Percentiles rank a stretch among this genome's conserved stretches.
phyloP scores from a whole-genome alignment of 2,329 filamentous ascomycete species.

The Cryphonectria radicalis region DNA sequence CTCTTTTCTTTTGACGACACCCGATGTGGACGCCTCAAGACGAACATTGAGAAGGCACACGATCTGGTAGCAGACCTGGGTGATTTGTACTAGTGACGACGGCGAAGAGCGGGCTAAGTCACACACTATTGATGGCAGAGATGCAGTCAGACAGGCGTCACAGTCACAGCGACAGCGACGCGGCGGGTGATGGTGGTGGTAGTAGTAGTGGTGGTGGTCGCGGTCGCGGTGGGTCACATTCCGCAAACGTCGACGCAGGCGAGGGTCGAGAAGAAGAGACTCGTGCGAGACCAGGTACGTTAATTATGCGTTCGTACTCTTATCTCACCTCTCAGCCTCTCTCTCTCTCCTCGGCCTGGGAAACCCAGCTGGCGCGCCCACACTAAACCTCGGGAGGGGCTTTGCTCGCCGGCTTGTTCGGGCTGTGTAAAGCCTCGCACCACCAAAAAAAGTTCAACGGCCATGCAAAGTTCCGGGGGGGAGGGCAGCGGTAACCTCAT shows the following conservation, averaged over 20 bases:
- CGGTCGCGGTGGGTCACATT: neutral
- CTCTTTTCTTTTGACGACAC: neutral
- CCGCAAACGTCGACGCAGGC: slow-evolving; percentile 3
- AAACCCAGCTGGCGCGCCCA: neutral
- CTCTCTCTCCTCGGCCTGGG: neutral
- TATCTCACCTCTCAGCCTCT: neutral
- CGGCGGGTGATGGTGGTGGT: no score
- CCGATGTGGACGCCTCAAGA: neutral
- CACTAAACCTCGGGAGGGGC: neutral
- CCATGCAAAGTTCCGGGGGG: neutral
- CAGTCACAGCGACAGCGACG: neutral
- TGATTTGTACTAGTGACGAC: neutral
- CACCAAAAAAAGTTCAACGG: neutral
- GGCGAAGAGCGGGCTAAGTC: neutral
- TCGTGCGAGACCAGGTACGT: neutral
- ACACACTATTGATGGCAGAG: neutral
- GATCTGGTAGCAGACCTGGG: neutral
- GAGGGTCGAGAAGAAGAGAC: neutral
- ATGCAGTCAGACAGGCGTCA: neutral
- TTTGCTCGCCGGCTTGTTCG: neutral
- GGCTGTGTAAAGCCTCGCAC: neutral
- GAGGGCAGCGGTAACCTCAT: slow-evolving; percentile 12
- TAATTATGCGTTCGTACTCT: neutral
- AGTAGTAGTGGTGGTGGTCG: no score
- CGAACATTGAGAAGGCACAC: neutral